Conservation (phyloP, 768 basidiomycete genomes). For the Suillus alpinus region DNA sequence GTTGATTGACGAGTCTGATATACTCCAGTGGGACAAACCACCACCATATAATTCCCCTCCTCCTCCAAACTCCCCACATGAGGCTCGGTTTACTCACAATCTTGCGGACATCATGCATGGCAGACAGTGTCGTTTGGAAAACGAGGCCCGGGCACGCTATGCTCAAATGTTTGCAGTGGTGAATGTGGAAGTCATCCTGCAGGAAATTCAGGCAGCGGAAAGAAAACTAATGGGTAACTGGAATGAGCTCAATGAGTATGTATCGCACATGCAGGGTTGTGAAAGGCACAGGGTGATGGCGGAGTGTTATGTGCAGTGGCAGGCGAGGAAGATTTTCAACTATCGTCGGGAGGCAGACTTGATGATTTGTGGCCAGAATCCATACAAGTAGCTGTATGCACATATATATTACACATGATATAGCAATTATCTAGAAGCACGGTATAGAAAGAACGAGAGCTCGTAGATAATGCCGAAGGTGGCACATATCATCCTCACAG, state of each 20-base stretch:
- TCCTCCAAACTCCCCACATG: constrained; percentile 2
- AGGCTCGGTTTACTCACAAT: neutral
- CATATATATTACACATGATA: neutral
- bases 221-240: neutral
- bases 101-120: constrained; percentile 5
- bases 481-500: constrained; percentile 14
- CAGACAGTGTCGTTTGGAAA: neutral
- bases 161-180: neutral
- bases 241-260: neutral
- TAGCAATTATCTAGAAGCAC: neutral
- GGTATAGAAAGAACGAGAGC: constrained; percentile 5
- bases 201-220: neutral
- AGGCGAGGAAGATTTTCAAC: neutral
- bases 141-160: neutral
- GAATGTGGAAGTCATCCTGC: neutral
- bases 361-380: neutral
- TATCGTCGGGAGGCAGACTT: neutral
- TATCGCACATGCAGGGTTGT: neutral
- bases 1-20: neutral
- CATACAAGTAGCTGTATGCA: neutral
- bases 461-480: constrained; percentile 9
- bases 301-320: neutral
- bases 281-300: constrained; percentile 1
- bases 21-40: neutral
- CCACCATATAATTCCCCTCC: constrained; percentile 3